Evolutionary conservation across 2,329 filamentous ascomycete genomes (phyloP).

Genomic region (Fusarium sp.): DNA sequence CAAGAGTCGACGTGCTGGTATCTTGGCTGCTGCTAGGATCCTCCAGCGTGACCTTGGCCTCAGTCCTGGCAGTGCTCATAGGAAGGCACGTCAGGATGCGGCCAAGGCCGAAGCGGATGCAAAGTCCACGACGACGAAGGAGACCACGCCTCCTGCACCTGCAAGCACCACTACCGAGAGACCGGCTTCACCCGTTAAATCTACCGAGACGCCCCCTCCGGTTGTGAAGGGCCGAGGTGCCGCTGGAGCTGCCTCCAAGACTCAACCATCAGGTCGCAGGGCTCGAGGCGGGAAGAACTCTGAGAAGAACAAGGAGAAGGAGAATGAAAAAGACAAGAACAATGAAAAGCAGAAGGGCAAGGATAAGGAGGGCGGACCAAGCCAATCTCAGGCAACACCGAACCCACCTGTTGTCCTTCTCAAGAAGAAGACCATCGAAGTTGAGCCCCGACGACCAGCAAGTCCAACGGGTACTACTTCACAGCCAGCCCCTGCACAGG

Average conservation of each 20-base stretch:
- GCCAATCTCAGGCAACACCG: conserved; percentile 35
- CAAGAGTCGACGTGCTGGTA: conserved; percentile 71
- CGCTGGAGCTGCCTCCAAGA: conserved; percentile 40
- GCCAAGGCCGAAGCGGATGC: conserved; percentile 66
- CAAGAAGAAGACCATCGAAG: conserved; percentile 52
- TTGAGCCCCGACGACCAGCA: conserved; percentile 36
- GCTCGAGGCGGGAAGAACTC: conserved; percentile 53
- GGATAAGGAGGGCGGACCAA: conserved; percentile 34
- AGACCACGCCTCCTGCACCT: conserved; percentile 33
- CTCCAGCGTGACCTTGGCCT: conserved; percentile 75
- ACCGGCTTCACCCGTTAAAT: conserved; percentile 36
- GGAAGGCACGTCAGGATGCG: conserved; percentile 69
- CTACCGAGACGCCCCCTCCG: conserved; percentile 31
- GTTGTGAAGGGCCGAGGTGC: conserved; percentile 40
- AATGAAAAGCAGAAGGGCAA: conserved; percentile 31
- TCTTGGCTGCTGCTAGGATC: conserved; percentile 73
- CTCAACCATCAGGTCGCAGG: conserved; percentile 47
- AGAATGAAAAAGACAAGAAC: conserved; percentile 47
- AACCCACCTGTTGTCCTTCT: conserved; percentile 57
- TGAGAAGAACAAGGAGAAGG: conserved; percentile 54
- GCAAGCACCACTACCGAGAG: conserved; percentile 29
- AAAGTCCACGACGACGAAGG: conserved; percentile 55
- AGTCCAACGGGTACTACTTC: conserved; percentile 45
- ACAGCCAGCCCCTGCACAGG: conserved; percentile 45
- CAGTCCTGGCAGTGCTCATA: conserved; percentile 71